Base-by-base conservation (phyloP, 495 filamentous ascomycete species). In the Aspergillus baeticus region DNA sequence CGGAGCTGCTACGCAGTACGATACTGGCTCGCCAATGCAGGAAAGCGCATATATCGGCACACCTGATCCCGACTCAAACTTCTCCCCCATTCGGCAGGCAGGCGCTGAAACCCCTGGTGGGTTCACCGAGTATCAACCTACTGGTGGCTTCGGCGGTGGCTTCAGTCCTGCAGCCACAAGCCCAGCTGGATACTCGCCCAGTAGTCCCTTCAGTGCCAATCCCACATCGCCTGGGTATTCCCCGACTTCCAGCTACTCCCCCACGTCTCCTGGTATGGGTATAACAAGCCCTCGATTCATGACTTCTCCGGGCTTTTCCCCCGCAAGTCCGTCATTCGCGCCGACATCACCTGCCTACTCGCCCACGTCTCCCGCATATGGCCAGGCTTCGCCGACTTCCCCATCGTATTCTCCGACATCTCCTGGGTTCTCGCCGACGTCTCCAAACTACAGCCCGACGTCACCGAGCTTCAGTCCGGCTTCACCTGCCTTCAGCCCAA, bases 1-100 rank as follows among this genome's bases (percentile, higher is more conserved):
- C 53, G 94, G 94, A 59, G 89, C 91, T 38, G 88, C 91, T 20
- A 99, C 94, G 17, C 95, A 95, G 6, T 99, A 99, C 69, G 94
- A 96, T 62, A 87, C 84, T 39, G 89, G 87, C 50, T 97, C 94
- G 22, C 94, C 94, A 6, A 84, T 92, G 79, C 84, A 85, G 29
- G 92, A 92, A 61, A 86, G 81, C 51, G 85, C 85, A 13, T 89
- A 86, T 71, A 77, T 88, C 57, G 81, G 87, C 55, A 88, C 89
- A 6, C 87, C 90, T 23, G 88, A 91, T 61, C 87, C 87, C 51
- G 86, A 88, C 63, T 87, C 92, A 56, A 71, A 72, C 21, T 99
- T 98, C 84, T 96, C 92, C 17, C 94, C 94, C 31, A 94, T 99
- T 55, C 86, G 86, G 37, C 82, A 88, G 57, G 77, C 82, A 17